Evolutionary conservation across 805 yeast genomes (phyloP).

Genomic region (Saturnispora saitoi): DNA sequence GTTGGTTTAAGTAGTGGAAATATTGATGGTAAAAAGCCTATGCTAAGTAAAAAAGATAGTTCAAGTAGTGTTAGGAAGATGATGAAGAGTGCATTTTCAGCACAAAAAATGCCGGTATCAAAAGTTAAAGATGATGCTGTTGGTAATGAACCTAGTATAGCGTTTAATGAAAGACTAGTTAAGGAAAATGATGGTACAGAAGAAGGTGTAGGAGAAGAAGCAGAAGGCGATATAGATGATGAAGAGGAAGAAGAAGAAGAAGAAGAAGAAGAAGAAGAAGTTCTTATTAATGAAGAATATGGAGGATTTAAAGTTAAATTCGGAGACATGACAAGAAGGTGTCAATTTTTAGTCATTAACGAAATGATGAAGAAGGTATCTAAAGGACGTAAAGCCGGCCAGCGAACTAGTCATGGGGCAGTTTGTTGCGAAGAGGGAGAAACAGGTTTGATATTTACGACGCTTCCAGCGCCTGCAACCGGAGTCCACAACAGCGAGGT

Average conservation of each 20-base stretch:
- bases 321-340: slow-evolving; percentile 10
- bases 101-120: slow-evolving; percentile 64
- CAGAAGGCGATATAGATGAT: background rate
- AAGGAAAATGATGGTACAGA: background rate
- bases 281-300: background rate
- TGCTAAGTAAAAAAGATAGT: background rate
- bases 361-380: slow-evolving; percentile 57
- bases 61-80: slow-evolving; percentile 17
- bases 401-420: background rate
- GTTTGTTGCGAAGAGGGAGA: background rate
- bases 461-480: slow-evolving; percentile 79
- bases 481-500: slow-evolving; percentile 69
- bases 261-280: background rate
- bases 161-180: slow-evolving; percentile 26
- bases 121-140: slow-evolving; percentile 58
- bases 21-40: background rate
- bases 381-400: background rate
- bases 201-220: background rate
- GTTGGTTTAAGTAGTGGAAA: background rate
- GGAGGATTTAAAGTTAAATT: slow-evolving; percentile 8
- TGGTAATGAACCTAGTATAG: slow-evolving; percentile 58
- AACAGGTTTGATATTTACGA: slow-evolving; percentile 73
- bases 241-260: slow-evolving; percentile 1
- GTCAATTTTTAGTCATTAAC: slow-evolving; percentile 78
- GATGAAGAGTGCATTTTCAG: slow-evolving; percentile 34